Evolutionary conservation across 345 rosid species (phyloP), one percentile per base, ranked within the genome.

Genomic region (Anacardium occidentale): DNA sequence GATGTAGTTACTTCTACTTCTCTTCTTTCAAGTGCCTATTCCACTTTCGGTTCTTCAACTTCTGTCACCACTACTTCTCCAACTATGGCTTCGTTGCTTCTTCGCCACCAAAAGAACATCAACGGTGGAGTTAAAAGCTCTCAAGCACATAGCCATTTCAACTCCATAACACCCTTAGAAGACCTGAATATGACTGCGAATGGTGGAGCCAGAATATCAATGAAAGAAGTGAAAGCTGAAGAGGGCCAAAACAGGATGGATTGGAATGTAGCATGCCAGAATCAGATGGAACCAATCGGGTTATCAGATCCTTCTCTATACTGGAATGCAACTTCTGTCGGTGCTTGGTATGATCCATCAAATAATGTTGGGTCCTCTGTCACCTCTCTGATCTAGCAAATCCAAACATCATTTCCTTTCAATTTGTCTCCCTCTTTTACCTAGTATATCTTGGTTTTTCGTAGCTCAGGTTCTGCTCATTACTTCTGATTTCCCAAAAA

Each of bases 321-420:
- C 64, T 88, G 92, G 90, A 83, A 78, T 66, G 53, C 76, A 55
- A 63, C 83, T 32, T 83, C 75, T 79, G 78, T 71, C 52, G 78
- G 82, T 76, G 80, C 84, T 62, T 93, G 94, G 97, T 86, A 85
- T 78, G 96, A 90, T 81, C 90, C 91, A 57, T 63, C 84, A 70
- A 89, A 80, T 78, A 81, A 29, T 29, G 3, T 83, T 78, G 91
- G 90, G 50, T 89, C 96, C 59, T 90, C 96, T 24, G 88, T 89
- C 75, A 84, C 96, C 76, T 85, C 94, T 74, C 79, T 92, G 77
- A 88, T 86, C 84, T 90, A 89, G 83, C 86, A 52, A 64, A 63
- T 12, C 13, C 40, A 61, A 59, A 56, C 34, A 69, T 29, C 68
- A 34, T 72, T 53, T 77, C 81, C 70, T 80, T 68, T 81, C 75